Evolutionary conservation across 2,329 filamentous ascomycete species (phyloP), one percentile per base, ranked within the genome.

Genomic region (Orbilia javanica): DNA sequence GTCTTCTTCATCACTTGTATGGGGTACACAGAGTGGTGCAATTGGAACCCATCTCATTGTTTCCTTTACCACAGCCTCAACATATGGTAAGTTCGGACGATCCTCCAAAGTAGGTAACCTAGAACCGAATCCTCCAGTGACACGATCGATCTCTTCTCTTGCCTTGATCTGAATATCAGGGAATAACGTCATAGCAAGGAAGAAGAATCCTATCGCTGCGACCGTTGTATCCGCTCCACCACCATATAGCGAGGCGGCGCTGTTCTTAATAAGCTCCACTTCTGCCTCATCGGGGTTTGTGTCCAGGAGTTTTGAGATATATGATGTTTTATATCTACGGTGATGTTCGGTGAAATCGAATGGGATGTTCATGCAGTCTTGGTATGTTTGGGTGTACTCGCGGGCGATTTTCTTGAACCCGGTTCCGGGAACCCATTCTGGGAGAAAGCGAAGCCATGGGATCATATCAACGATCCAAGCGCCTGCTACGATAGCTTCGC

Each of bases 21-120:
- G 87, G 0, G 87, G 86, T 4, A 89, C 87, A 86, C 86, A 62
- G 1, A 75, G 44, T 10, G 88, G 87, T 3, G 89, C 87, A 39
- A 87, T 86, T 3, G 88, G 88, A 64, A 87, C 84, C 88, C 88
- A 89, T 52, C 88, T 84, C n/a, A 89, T 82, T 13, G 87, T 88
- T 83, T 90, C 88, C 82, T 89, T 89, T 27, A 89, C 83, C 48
- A 87, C 87, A 0, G 88, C 88, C 15, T 88, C 84, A 8, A 89
- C 85, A 0, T 85, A 87, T 0, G 88, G 88, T 20, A 90, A 83
- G 15, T 86, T 82, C 1, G 86, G 83, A 79, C 86, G 86, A 80
- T 90, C 87, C 6, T 84, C 83, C 36, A 87, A 85, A 13, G 83
- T 86, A 0, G 88, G 88, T 83, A 89, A 85, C 20, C 86, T 85